These are phyloP conservation scores for Aspergillus sp. DNA, from an alignment of 2,329 filamentous ascomycete species.

Conservation along the genomic window DNA sequence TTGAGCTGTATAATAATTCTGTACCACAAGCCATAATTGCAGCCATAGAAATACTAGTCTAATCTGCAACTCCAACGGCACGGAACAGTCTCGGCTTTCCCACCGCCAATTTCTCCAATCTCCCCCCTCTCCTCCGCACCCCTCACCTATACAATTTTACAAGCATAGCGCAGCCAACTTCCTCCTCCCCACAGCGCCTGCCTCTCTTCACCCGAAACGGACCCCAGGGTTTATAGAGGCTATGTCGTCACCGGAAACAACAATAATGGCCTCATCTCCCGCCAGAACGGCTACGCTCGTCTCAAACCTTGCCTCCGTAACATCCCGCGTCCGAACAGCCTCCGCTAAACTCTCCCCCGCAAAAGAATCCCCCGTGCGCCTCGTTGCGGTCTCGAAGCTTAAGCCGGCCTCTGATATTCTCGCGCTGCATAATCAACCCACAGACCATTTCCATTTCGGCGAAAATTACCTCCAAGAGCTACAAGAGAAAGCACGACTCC, in stretches of 20 bases:
- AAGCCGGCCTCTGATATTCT: constrained; percentile 92
- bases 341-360: constrained; percentile 31
- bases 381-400: constrained; percentile 94
- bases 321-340: constrained; percentile 56
- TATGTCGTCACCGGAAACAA: constrained; percentile 13
- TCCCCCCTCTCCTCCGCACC: background rate
- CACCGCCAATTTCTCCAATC: background rate
- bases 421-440: constrained; percentile 67
- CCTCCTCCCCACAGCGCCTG: too few relatives aligned
- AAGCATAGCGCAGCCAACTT: background rate
- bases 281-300: constrained; percentile 63
- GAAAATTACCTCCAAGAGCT: constrained; percentile 97
- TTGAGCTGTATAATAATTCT: background rate
- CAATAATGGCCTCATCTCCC: constrained; percentile 56
- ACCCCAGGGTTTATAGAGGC: background rate
- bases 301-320: constrained; percentile 62
- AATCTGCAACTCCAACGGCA: background rate
- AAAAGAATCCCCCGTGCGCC: constrained; percentile 48
- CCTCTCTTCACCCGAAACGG: background rate
- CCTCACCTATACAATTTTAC: background rate
- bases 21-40: background rate
- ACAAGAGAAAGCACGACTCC: constrained; percentile 74
- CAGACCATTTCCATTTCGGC: constrained; percentile 75
- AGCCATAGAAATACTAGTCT: background rate
- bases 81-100: background rate